Evolutionary conservation across 345 rosid genomes (phyloP).

Genomic region (Eucalyptus caleyi): DNA sequence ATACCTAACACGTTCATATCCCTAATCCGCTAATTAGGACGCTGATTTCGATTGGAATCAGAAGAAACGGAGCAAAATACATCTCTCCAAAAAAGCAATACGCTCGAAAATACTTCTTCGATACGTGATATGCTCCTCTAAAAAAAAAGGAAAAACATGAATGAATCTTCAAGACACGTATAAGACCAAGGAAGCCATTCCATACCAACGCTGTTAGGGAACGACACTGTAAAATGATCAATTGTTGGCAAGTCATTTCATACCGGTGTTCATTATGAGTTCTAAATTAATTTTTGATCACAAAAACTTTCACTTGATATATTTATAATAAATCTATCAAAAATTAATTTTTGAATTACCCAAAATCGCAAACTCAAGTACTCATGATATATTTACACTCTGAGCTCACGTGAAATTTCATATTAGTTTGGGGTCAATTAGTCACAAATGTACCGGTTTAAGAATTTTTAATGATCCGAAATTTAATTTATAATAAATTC

Average conservation of each 20-base stretch:
- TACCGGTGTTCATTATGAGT: fast-evolving
- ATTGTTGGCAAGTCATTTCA: too few species aligned
- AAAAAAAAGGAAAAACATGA: background rate
- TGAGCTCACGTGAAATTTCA: too few species aligned
- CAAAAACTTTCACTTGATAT: fast-evolving
- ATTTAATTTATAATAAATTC: too few species aligned
- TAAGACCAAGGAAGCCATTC: too few species aligned
- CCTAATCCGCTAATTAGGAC: background rate
- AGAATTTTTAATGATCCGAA: too few species aligned
- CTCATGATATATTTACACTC: too few species aligned
- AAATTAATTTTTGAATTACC: too few species aligned
- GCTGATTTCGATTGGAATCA: background rate
- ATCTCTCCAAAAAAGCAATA: too few species aligned
- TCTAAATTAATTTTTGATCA: fast-evolving
- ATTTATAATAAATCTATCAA: too few species aligned
- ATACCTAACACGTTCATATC: too few species aligned
- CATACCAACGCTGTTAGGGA: too few species aligned
- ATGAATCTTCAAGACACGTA: background rate
- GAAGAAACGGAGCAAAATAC: background rate
- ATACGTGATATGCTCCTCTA: background rate
- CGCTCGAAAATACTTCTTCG: background rate
- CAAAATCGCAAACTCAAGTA: too few species aligned
- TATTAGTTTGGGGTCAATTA: fast-evolving
- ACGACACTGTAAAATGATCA: fast-evolving
- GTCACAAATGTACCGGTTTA: fast-evolving